Percentiles rank a stretch among this genome's conserved stretches.
These are phyloP conservation scores for Datura wrightii DNA, from an alignment of 257 asterid species.

Conservation along the genomic window DNA sequence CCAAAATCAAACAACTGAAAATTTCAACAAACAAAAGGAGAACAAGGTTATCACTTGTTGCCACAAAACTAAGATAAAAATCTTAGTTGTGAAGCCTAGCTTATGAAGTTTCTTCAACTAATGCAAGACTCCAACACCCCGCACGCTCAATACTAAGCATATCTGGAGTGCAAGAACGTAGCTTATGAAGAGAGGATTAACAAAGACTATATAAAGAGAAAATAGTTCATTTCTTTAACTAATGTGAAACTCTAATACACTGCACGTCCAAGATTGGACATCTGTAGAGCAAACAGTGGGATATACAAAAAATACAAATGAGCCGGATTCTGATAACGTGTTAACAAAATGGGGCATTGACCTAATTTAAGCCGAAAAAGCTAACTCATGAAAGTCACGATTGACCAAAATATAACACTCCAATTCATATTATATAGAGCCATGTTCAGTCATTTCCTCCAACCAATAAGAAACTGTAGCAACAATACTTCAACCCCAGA, in stretches of 20 bases:
- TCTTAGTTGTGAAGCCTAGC: not conserved
- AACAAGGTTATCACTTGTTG: not conserved
- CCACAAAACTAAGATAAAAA: not conserved
- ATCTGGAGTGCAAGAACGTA: not conserved
- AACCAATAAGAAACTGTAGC: too few relatives aligned
- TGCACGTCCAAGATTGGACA: not conserved
- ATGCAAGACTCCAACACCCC: not conserved
- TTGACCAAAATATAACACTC: not conserved
- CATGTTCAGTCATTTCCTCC: not conserved
- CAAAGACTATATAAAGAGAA: not conserved
- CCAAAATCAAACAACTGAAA: slow-evolving; percentile 18
- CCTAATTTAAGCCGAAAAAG: not conserved
- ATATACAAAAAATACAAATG: not conserved
- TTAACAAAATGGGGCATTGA: not conserved
- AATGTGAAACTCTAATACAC: not conserved
- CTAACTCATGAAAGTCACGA: not conserved
- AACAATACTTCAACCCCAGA: too few relatives aligned
- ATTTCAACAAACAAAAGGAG: not conserved
- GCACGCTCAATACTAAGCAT: not conserved
- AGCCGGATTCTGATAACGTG: not conserved
- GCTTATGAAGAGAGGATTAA: not conserved
- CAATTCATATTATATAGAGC: too few relatives aligned
- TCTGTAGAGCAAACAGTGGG: not conserved
- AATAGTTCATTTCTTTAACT: not conserved
- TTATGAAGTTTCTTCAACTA: not conserved